phyloP scores from a whole-genome alignment of 345 rosid genomes.

The Populus pruinosa region DNA sequence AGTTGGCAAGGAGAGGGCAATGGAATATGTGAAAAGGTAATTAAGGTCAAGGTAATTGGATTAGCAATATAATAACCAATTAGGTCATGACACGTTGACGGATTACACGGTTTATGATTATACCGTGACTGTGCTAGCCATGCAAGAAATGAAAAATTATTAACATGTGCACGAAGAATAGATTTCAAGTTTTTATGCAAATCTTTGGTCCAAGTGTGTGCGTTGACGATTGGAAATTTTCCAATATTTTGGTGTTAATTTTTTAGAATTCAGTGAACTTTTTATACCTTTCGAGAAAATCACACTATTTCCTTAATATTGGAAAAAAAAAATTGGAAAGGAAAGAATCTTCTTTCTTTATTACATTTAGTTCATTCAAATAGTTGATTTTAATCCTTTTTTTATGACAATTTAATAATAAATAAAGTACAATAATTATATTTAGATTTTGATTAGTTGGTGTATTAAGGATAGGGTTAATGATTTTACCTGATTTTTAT shows the following conservation, averaged over 20 bases:
- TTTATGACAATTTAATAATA: too few species aligned
- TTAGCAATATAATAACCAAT: not conserved
- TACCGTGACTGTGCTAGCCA: not conserved
- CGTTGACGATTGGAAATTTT: not conserved
- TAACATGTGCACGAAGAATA: not conserved
- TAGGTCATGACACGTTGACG: not conserved
- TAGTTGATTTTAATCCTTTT: too few species aligned
- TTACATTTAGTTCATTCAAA: too few species aligned
- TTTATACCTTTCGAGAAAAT: too few species aligned
- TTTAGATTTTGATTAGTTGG: too few species aligned
- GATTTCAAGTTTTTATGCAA: not conserved
- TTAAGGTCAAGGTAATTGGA: not conserved
- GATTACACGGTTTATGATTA: not conserved
- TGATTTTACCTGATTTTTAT: too few species aligned
- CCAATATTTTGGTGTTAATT: not conserved
- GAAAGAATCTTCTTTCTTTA: too few species aligned
- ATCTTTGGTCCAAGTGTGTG: not conserved
- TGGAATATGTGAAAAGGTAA: not conserved
- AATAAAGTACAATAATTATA: too few species aligned
- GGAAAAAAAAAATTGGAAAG: too few species aligned
- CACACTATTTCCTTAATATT: not conserved
- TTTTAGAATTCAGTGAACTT: not conserved
- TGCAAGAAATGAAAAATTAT: not conserved
- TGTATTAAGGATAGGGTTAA: too few species aligned
- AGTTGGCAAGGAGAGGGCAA: not conserved